Evolutionary conservation across 2,329 filamentous ascomycete species (phyloP).

Genomic region (Hymenoscyphus albidus): DNA sequence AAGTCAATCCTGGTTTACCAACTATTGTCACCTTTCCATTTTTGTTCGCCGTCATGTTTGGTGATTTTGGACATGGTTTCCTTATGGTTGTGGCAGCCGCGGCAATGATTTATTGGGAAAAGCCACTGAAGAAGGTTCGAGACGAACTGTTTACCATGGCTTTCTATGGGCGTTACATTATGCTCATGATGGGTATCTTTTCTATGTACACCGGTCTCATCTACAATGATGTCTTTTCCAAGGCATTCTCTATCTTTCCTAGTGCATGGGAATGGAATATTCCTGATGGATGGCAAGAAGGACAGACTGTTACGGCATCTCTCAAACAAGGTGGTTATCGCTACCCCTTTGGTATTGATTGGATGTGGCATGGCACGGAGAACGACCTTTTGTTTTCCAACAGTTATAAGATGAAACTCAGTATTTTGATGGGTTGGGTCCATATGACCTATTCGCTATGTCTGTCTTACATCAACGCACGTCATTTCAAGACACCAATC

Average conservation of each 20-base stretch:
- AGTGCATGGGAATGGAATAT: constrained; percentile 76
- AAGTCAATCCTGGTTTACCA: constrained; percentile 93
- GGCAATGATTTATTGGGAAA: constrained; percentile 97
- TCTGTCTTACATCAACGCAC: constrained; percentile 87
- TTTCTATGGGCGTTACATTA: constrained; percentile 98
- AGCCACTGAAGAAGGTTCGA: constrained; percentile 81
- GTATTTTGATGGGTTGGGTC: constrained; percentile 92
- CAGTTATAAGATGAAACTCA: constrained; percentile 99
- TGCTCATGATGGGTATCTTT: constrained; percentile 95
- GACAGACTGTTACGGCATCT: constrained; percentile 59
- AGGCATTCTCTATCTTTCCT: constrained; percentile 80
- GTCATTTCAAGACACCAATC: constrained; percentile 89
- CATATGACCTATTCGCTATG: constrained; percentile 99
- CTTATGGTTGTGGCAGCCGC: constrained; percentile 81
- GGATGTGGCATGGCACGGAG: constrained; percentile 93
- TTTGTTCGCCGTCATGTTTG: constrained; percentile 99
- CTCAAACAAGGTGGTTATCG: constrained; percentile 64
- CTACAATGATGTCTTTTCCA: constrained; percentile 97
- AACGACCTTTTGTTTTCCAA: constrained; percentile 95
- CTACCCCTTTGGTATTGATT: constrained; percentile 94
- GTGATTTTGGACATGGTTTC: constrained; percentile 88
- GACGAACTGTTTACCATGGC: constrained; percentile 98
- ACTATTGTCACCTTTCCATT: constrained; percentile 99
- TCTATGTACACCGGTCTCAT: constrained; percentile 96
- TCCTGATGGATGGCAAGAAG: constrained; percentile 63